Evolutionary conservation across 495 filamentous ascomycete genomes (phyloP).

Genomic region (Parathielavia hyrcaniae): DNA sequence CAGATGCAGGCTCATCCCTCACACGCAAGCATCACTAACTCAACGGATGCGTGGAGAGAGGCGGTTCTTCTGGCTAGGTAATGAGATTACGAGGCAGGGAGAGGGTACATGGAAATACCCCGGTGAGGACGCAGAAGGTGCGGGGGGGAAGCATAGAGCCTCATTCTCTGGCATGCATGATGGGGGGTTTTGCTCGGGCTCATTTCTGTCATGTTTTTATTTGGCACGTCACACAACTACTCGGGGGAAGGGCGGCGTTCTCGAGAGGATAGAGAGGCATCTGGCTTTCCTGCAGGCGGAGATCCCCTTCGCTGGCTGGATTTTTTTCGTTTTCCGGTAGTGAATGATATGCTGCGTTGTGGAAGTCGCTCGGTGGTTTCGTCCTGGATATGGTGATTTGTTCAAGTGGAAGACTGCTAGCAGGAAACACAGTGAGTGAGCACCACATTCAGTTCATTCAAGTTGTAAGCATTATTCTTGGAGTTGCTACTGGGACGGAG

Average conservation of each 20-base stretch:
- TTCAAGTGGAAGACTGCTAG: not conserved
- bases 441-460: too few species aligned
- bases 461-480: too few species aligned
- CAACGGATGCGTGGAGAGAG: not conserved
- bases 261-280: constrained; percentile 31
- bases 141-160: constrained; percentile 16
- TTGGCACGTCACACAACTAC: constrained; percentile 19
- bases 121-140: constrained; percentile 7
- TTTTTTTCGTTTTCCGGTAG: constrained; percentile 12
- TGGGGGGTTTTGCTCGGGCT: constrained; percentile 11
- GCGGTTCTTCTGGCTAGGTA: constrained; percentile 6
- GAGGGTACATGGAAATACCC: constrained; percentile 17
- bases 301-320: constrained; percentile 11
- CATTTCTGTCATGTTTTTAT: constrained; percentile 20
- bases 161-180: constrained; percentile 25
- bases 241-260: constrained; percentile 25
- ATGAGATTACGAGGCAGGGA: constrained; percentile 9
- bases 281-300: constrained; percentile 15
- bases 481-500: too few species aligned
- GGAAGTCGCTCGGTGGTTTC: not conserved
- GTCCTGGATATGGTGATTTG: not conserved
- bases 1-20: not conserved
- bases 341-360: constrained; percentile 18
- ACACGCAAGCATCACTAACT: not conserved
- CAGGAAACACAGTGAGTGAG: too few species aligned